Base-by-base conservation (phyloP, 2,329 filamentous ascomycete species). In the Neoarthrinium moseri region DNA sequence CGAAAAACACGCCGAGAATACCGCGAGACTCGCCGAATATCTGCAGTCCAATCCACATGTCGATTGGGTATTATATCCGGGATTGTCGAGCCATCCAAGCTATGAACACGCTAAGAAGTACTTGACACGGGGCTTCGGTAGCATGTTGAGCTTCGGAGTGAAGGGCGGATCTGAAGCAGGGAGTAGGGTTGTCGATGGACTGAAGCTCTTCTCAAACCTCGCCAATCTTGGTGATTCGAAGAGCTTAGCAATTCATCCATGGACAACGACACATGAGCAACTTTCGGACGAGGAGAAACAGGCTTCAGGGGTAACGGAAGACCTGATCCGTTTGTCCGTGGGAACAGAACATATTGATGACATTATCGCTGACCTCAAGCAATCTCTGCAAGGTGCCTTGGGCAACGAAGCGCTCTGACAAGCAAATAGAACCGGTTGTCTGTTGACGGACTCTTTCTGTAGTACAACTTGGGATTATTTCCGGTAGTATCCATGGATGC, bases 301-400 rank as follows among this genome's bases (percentile, higher is more conserved):
- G 41, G 83, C 73, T 62, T 91, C 89, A 18, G 92, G 92, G 57
- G 89, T 94, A 10, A 94, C 89, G 13, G 84, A 88, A 78, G 92
- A 95, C 62, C 83, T 91, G 32, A 96, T 97, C 68, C 88, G 92
- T 52, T 94, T 96, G 61, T 96, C 91, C 0, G 91, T 96, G 49
- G 92, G 92, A 43, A 95, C 87, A 1, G 92, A 97, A 73, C 91
- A 96, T 67, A 95, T 97, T 64, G 91, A 96, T 72, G 92, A 97
- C 63, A 96, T 96, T 60, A 94, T 96, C 61, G 87, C 84, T 57
- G 92, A 97, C 70, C 96, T 97, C 64, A 86, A 91, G 68, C 91
- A 96, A 74, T 88, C 89, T 0, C 95, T 96, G 69, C 78, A 82
- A 62, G 77, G 80, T 21, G 77, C 80, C 0, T 59, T 66, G 20